Conservation (phyloP, 1,284 basidiomycete genomes). For the Apiotrichum sp. region DNA sequence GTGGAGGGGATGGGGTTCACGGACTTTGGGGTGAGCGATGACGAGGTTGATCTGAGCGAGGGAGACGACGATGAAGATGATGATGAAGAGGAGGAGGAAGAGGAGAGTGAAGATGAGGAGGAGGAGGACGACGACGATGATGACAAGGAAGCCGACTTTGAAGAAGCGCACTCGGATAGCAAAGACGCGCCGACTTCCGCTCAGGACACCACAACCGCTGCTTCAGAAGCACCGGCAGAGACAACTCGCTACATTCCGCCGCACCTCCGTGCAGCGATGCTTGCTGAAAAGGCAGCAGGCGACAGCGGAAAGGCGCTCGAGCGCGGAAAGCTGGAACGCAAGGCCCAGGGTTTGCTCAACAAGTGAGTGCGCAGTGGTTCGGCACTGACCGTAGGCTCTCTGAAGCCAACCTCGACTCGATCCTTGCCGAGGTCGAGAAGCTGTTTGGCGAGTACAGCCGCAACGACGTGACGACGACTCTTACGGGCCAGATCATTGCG, state of each 20-base stretch:
- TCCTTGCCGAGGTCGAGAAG: conserved; percentile 69
- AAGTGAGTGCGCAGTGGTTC: conserved; percentile 51
- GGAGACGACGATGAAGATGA: conserved; percentile 4
- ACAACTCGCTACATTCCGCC: conserved; percentile 52
- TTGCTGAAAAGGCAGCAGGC: conserved; percentile 36
- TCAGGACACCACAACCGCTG: no score
- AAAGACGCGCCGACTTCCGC: not conserved
- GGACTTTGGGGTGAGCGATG: conserved; percentile 9
- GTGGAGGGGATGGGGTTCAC: not conserved
- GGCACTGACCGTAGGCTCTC: conserved; percentile 58
- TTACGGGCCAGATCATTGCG: conserved; percentile 73
- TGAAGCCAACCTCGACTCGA: conserved; percentile 80
- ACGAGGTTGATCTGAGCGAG: conserved; percentile 6
- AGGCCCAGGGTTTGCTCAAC: conserved; percentile 83
- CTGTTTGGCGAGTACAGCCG: conserved; percentile 72
- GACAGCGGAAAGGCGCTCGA: conserved; percentile 52
- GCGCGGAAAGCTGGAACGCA: conserved; percentile 63
- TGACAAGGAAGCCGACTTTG: not conserved
- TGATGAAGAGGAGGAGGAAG: conserved; percentile 7
- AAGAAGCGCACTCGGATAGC: not conserved
- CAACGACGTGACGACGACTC: conserved; percentile 75
- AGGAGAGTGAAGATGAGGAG: conserved; percentile 7
- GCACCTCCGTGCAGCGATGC: conserved; percentile 47
- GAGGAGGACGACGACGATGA: not conserved
- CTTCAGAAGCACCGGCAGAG: conserved; percentile 1